Percentiles rank a stretch among this genome's conserved stretches.
Evolutionary conservation across 2,329 filamentous ascomycete species (phyloP).

Genomic region (Cyphellophora attinorum): DNA sequence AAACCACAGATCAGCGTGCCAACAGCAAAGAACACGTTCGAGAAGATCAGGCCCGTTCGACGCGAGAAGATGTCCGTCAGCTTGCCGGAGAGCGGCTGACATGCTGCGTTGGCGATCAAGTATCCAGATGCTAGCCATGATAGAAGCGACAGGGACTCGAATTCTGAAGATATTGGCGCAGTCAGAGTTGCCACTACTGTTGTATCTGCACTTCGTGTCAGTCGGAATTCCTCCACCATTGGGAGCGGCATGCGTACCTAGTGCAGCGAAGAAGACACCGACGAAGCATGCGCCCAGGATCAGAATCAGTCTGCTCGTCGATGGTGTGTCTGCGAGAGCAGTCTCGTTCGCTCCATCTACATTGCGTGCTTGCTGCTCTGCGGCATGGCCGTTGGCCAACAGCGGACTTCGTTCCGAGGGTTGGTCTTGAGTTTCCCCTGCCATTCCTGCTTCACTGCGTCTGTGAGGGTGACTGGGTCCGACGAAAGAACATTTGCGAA

Average conservation of each 20-base stretch:
- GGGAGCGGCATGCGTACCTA: slow-evolving; percentile 30
- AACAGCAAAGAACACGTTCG: slow-evolving; percentile 67
- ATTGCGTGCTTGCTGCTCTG: slow-evolving; percentile 5
- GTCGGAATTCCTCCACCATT: slow-evolving; percentile 1
- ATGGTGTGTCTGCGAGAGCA: slow-evolving; percentile 33
- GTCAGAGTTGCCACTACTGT: slow-evolving; percentile 81
- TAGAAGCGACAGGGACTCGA: slow-evolving; percentile 68
- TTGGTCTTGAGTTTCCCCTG: too few relatives aligned
- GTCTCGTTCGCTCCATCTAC: slow-evolving; percentile 2
- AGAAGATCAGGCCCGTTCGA: slow-evolving; percentile 66
- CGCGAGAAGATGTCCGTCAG: slow-evolving; percentile 84
- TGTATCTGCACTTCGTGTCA: slow-evolving; percentile 42
- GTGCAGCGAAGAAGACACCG: slow-evolving; percentile 46
- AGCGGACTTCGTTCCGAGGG: slow-evolving; percentile 12
- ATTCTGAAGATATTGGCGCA: slow-evolving; percentile 72
- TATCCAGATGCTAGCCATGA: slow-evolving; percentile 86
- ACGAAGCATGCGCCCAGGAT: slow-evolving; percentile 44
- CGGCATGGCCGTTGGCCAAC: slow-evolving; percentile 6
- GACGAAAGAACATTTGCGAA: too few relatives aligned
- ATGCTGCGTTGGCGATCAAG: slow-evolving; percentile 77
- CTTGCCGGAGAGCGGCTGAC: slow-evolving; percentile 74
- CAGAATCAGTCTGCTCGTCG: slow-evolving; percentile 35
- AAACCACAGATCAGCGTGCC: slow-evolving; percentile 79
- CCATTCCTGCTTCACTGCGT: too few relatives aligned
- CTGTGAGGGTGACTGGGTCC: neutral